Conservation (phyloP, 352 stramenopile species). For the Globisporangium cylindrosporum region DNA sequence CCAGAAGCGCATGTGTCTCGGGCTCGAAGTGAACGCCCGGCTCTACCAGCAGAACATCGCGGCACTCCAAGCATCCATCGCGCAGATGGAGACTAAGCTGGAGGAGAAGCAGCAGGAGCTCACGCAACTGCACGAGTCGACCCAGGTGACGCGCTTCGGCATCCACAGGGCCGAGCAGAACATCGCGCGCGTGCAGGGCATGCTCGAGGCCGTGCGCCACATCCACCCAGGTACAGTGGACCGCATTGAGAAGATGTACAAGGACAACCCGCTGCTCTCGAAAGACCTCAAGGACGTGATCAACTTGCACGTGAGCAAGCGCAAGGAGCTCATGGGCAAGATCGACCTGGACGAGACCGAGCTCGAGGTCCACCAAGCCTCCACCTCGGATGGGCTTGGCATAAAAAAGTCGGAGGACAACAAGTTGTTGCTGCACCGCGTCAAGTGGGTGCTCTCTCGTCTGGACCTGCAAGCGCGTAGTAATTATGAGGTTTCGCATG, state of each 20-base stretch:
- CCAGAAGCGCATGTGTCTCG: slow-evolving; percentile 74
- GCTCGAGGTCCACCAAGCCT: slow-evolving; percentile 47
- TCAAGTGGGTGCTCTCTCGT: slow-evolving; percentile 78
- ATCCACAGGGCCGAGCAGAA: slow-evolving; percentile 72
- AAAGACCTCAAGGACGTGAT: slow-evolving; percentile 64
- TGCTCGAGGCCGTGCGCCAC: slow-evolving; percentile 65
- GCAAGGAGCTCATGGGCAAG: slow-evolving; percentile 43
- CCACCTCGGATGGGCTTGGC: neutral
- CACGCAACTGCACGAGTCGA: slow-evolving; percentile 49
- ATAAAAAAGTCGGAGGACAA: slow-evolving; percentile 25
- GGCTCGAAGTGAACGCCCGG: slow-evolving; percentile 52
- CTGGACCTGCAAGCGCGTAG: slow-evolving; percentile 40
- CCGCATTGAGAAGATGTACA: slow-evolving; percentile 66
- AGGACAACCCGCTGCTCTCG: slow-evolving; percentile 60
- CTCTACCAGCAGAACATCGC: slow-evolving; percentile 65
- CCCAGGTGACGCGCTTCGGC: slow-evolving; percentile 61
- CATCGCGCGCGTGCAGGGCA: slow-evolving; percentile 63
- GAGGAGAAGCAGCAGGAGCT: slow-evolving; percentile 69
- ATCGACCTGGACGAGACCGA: slow-evolving; percentile 57
- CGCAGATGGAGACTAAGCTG: slow-evolving; percentile 52
- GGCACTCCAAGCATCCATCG: slow-evolving; percentile 52
- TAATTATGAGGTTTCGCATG: neutral
- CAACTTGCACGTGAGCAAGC: slow-evolving; percentile 42
- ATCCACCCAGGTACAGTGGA: slow-evolving; percentile 68
- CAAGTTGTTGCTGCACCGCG: slow-evolving; percentile 62